Base-by-base conservation (phyloP, 805 yeast species). In the Lipomyces spencermartinsiae region DNA sequence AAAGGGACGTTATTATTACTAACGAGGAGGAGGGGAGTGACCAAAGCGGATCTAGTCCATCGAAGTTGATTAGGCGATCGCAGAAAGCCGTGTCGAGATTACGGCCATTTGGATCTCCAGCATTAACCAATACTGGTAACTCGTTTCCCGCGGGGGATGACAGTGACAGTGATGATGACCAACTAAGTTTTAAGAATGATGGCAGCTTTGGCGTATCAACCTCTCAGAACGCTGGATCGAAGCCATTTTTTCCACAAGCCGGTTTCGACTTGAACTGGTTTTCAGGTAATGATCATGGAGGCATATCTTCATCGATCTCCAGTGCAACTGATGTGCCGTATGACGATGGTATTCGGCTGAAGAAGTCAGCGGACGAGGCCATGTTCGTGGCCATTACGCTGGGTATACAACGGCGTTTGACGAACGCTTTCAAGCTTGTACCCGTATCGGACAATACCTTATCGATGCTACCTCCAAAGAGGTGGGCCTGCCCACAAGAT, bases 401-500 rank as follows among this genome's bases (percentile, higher is more conserved):
- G 25, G 62, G 54, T 10, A 68, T 68, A 33, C 65, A 62, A 37
- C 57, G 67, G 2, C 64, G 67, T 2, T 64, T 68, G 22, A 31
- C 37, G 10, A 63, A 53, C 22, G 59, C 65, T 2, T 68, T 68
- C 59, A 31, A 53, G 31, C 64, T 63, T 12, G 19, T 16, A 2
- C 60, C 19, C 2, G 46, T 56, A 8, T 57, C 62, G 2, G 55
- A 31, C 51, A n/a, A 51, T n/a, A 58, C 25, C 29, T 54, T 63
- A 10, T 34, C 55, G n/a, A 22, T 9, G 35, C 16, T 63, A 19
- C 55, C 59, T 14, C 34, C 57, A 9, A 10, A 31, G 34, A 58
- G 35, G 16, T 69, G 72, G 72, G 14, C 25, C 6, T 69, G 72
- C 35, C 72, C 72, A 4, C 67, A 70, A 3, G 57, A 58, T n/a